Conservation (phyloP, 768 basidiomycete genomes). For the Boletellus sp. region DNA sequence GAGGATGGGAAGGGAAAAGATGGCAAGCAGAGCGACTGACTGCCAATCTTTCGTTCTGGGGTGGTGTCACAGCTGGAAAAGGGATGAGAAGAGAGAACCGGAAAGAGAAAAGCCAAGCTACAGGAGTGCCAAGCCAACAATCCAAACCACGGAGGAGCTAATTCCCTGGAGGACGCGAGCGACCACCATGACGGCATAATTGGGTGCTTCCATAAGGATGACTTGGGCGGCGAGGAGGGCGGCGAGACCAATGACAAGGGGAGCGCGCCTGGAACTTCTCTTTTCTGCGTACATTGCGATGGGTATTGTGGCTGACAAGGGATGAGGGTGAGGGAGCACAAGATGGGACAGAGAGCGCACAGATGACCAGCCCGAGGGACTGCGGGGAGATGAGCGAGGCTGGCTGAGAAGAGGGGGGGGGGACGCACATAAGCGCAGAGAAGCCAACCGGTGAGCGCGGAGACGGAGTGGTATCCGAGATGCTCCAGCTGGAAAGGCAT, state of each 20-base stretch:
- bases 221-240: slow-evolving; percentile 52
- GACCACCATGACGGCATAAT: slow-evolving; percentile 52
- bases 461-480: slow-evolving; percentile 44
- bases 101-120: slow-evolving; percentile 22
- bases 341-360: slow-evolving; percentile 32
- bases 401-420: background rate
- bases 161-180: slow-evolving; percentile 59
- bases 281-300: slow-evolving; percentile 55
- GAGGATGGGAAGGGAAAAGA: background rate
- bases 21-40: slow-evolving; percentile 33
- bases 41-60: slow-evolving; percentile 45
- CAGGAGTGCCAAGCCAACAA: slow-evolving; percentile 59
- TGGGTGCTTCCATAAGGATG: slow-evolving; percentile 60
- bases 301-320: slow-evolving; percentile 47
- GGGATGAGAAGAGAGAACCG: slow-evolving; percentile 8
- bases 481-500: slow-evolving; percentile 59
- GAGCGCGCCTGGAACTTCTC: slow-evolving; percentile 42
- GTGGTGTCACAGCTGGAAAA: slow-evolving; percentile 50
- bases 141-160: slow-evolving; percentile 60
- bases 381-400: slow-evolving; percentile 21
- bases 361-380: slow-evolving; percentile 55
- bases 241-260: slow-evolving; percentile 49
- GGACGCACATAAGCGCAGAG: slow-evolving; percentile 53
- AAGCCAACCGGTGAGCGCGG: slow-evolving; percentile 56
- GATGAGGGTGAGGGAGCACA: slow-evolving; percentile 2